A percentile compares a stretch with the other conserved stretches of the same genome.
These are phyloP conservation scores for Cytospora piceicola DNA, from an alignment of 2,329 filamentous ascomycete genomes.

Conservation along the genomic window DNA sequence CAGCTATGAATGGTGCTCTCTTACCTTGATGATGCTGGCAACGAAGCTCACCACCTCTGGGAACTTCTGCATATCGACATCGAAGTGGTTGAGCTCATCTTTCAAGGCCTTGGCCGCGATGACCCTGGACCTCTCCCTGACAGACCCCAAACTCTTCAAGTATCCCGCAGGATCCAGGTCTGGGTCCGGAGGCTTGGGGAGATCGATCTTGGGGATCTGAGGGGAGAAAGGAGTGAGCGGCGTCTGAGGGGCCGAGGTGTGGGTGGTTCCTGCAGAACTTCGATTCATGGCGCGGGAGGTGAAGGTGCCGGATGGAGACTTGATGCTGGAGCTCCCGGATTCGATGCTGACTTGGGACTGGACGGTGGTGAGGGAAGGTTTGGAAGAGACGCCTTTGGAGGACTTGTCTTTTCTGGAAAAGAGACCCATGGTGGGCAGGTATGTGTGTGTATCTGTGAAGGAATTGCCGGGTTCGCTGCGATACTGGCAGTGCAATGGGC, in stretches of 20 bases:
- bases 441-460: neutral
- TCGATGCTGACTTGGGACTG: constrained; percentile 56
- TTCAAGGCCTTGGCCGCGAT: constrained; percentile 76
- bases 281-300: constrained; percentile 50
- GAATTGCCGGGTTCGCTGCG: neutral
- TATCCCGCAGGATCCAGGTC: constrained; percentile 87
- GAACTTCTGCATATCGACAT: constrained; percentile 86
- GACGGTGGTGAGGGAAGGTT: constrained; percentile 48
- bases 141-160: constrained; percentile 84
- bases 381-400: constrained; percentile 43
- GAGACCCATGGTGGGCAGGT: constrained; percentile 52
- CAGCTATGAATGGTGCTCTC: constrained; percentile 30
- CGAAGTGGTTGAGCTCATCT: constrained; percentile 82
- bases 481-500: neutral
- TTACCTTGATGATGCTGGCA: constrained; percentile 91
- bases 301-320: constrained; percentile 42
- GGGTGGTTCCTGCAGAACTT: constrained; percentile 54
- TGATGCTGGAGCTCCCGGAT: constrained; percentile 55
- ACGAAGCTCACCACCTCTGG: constrained; percentile 83
- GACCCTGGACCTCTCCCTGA: constrained; percentile 77
- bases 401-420: constrained; percentile 60
- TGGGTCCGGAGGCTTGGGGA: constrained; percentile 86
- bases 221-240: constrained; percentile 58
- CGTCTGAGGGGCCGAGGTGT: constrained; percentile 45
- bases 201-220: constrained; percentile 73